Percentiles rank a stretch among this genome's conserved stretches.
These are phyloP conservation scores for Starmera dryadoides DNA, from an alignment of 805 yeast species.

Conservation along the genomic window DNA sequence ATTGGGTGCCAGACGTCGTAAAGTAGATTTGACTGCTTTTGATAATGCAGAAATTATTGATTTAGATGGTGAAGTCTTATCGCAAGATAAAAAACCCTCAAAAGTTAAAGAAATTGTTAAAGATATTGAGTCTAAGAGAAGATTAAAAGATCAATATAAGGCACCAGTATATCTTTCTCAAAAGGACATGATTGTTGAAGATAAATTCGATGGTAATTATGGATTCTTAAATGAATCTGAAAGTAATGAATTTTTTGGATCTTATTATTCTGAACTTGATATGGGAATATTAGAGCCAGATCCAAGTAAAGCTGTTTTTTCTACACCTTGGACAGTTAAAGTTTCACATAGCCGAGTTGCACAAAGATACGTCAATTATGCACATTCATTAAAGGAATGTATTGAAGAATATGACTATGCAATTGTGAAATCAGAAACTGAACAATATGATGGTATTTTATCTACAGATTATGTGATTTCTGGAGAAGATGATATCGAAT, in stretches of 20 bases:
- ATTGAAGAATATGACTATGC: background rate
- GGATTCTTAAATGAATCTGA: conserved; percentile 14
- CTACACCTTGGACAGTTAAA: background rate
- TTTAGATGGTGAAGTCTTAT: conserved; percentile 4
- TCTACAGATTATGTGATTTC: background rate
- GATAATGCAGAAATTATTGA: conserved; percentile 12
- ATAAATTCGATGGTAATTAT: conserved; percentile 5
- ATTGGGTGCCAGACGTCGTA: conserved; percentile 1
- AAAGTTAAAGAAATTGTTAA: background rate
- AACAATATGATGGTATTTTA: background rate
- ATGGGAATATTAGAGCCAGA: background rate
- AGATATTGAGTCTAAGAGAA: background rate
- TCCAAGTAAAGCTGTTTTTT: background rate
- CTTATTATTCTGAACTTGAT: background rate
- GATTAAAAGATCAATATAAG: background rate
- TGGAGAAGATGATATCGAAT: background rate
- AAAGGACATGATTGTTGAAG: conserved; percentile 6
- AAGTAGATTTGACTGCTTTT: conserved; percentile 6
- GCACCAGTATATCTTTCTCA: conserved; percentile 5
- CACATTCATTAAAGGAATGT: background rate
- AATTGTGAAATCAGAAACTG: background rate
- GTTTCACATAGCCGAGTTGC: background rate
- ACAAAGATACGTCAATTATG: background rate
- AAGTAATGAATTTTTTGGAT: conserved; percentile 10
- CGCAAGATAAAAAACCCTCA: background rate